Evolutionary conservation across 2,329 filamentous ascomycete species (phyloP), one percentile per base, ranked within the genome.

Genomic region (Aspergillus quadricinctus): DNA sequence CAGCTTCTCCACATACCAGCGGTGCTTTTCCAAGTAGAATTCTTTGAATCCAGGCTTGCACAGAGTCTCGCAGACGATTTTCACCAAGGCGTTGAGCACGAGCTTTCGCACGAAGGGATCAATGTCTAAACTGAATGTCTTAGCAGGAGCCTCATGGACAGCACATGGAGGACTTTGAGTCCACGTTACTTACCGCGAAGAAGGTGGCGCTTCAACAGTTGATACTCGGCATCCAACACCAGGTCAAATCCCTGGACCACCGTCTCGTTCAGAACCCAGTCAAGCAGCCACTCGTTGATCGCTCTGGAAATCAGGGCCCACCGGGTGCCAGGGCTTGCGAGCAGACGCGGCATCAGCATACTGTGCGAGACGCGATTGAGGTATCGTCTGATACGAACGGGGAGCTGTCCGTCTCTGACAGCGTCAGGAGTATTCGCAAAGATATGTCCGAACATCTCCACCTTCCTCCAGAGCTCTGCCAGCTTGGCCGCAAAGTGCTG

Each of bases 231-330:
- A 31, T 70, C 66, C 19, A 60, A 59, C 8, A 21, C 29, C 0
- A 54, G 25, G 25, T 68, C 63, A 52, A 69, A 69, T 1, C 64
- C 69, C n/a, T 54, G 60, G 31, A 70, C 52, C 14, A 69, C 56
- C 3, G 53, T 59, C 23, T 63, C 54, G 9, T 61, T 65, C 43
- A 72, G 50, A 2, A 71, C 53, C 6, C 64, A 55, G 2, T 58
- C 57, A 27, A 63, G 58, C 6, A 70, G 52, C 48, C 65, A 68
- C 27, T 55, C 61, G 50, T 69, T 69, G 45, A 74, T 66, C 2
- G 67, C 63, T 35, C 69, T 70, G 9, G 66, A 57, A 9, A 73
- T 53, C 11, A 67, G 57, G 5, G 63, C 54, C 23, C 55, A 62
- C 14, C 69, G 59, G 4, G 66, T 69, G 3, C 49, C 43, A 2